Evolutionary conservation across 1,284 basidiomycete species (phyloP), one percentile per base, ranked within the genome.

Genomic region (Melampsora larici-populina): DNA sequence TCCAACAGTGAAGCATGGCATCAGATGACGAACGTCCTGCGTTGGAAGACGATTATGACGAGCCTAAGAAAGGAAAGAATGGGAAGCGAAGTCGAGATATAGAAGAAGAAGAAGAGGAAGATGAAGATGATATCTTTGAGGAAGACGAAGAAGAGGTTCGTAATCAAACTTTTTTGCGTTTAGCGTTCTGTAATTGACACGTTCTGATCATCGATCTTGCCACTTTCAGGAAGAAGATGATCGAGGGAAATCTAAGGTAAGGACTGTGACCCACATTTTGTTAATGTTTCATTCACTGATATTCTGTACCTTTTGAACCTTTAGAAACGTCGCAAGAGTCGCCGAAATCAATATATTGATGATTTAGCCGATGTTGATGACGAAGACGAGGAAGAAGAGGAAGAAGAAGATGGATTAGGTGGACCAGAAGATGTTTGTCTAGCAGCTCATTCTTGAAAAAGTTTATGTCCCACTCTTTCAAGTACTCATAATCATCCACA

Each of bases 101-200:
- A n/a, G 81, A 82, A 1, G 81, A 82, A 9, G 82, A 83, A 1
- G 84, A 84, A 7, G 86, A 86, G 68, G 82, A 86, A 36, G 86
- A 88, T 0, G 88, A 89, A 0, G 89, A 89, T 2, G 86, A 88
- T 0, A 86, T 85, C 0, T 85, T 86, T 0, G 86, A 85, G 0
- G 85, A 85, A 6, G 85, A 85, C 0, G 87, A 81, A 24, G 80
- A 80, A 33, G 81, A 80, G 60, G 79, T 80, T 65, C 46, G 36
- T 31, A 67, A 64, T 13, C 18, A 49, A 46, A 69, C 63, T 66
- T 70, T 13, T 31, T 51, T 18, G 46, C 78, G 70, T 31, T 78
- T 36, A 71, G 78, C 73, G 29, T 79, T 77, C 17, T 78, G 63
- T 63, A 79, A 78, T 21, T 80, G 63, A 1, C 76, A 62, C 40